A percentile compares a stretch with the other conserved stretches of the same genome.
Evolutionary conservation across 257 asterid genomes (phyloP).

Genomic region (Leptodermis oblonga): DNA sequence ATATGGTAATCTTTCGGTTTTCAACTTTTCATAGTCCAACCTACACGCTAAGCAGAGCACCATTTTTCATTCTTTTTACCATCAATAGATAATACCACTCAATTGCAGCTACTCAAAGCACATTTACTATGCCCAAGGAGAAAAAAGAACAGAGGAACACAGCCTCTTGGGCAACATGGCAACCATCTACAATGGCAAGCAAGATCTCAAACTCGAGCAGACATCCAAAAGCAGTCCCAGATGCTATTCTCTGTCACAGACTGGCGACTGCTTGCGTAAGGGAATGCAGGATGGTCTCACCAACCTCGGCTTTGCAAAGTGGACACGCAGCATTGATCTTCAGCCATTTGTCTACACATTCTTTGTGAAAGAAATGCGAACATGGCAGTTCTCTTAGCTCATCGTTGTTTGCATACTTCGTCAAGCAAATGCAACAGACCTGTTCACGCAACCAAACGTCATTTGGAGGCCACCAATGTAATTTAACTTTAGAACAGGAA

Average conservation of each 20-base stretch:
- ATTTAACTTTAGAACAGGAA: not conserved
- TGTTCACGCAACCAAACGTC: constrained; percentile 22
- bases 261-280: constrained; percentile 56
- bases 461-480: not conserved
- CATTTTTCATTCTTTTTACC: too few species aligned
- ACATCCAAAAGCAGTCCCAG: not conserved
- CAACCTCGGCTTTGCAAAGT: constrained; percentile 91
- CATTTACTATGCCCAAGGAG: not conserved
- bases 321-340: constrained; percentile 87
- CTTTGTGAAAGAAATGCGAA: constrained; percentile 88
- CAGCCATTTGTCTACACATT: constrained; percentile 95
- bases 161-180: constrained; percentile 4
- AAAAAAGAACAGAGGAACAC: not conserved
- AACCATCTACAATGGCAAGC: not conserved
- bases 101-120: not conserved
- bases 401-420: constrained; percentile 76
- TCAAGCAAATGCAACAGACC: constrained; percentile 96
- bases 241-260: constrained; percentile 27
- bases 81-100: not conserved
- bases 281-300: constrained; percentile 59
- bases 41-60: constrained; percentile 6
- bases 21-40: constrained; percentile 4
- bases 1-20: not conserved
- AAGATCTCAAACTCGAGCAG: not conserved
- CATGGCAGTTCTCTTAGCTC: constrained; percentile 88